Evolutionary conservation across 306 rosid genomes (phyloP), one percentile per base, ranked within the genome.

Genomic region (Quercus glauca): DNA sequence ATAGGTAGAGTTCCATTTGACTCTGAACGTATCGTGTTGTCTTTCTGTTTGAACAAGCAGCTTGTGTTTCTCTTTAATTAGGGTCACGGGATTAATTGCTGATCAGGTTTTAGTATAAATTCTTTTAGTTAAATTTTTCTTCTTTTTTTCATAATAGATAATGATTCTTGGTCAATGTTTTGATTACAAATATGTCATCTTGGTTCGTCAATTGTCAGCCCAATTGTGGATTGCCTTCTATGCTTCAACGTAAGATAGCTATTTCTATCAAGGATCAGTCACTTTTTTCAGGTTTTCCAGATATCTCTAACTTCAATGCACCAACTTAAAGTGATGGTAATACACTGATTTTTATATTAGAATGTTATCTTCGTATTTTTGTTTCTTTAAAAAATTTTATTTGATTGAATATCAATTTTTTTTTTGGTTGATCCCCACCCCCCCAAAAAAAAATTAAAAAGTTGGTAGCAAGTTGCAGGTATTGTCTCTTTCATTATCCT

Each of bases 401-500:
- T 45, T 45, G 4, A 45, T 45, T 11, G 14, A 45, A 9, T 45
- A 3, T 10, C 14, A 45, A 2, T 10, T 45, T 45, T 33, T 31
- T 45, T 45, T 11, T 45, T 33, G 14, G 14, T 23, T 19, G 18
- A 35, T 6, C 2, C 7, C 37, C 7, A 9, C 41, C 8, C 41
- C 37, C 37, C 37, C 71, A 6, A 35, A 35, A 35, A 65, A 77
- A 74, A 33, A 33, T 5, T 6, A 69, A 43, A 73, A 86, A 87
- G 6, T 33, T 80, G 87, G 85, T 52, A 80, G 83, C 87, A 86
- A 86, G 85, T 75, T 83, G 77, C 85, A 80, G 79, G 87, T 78
- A n/a, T 56, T 86, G 20, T 83, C 83, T 65, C 83, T 86, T 57
- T 70, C 78, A 53, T 85, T 83, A 71, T 80, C 85, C 26, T 83